phyloP scores from a whole-genome alignment of 2,329 filamentous ascomycete genomes.

The Fusarium buxicola region DNA sequence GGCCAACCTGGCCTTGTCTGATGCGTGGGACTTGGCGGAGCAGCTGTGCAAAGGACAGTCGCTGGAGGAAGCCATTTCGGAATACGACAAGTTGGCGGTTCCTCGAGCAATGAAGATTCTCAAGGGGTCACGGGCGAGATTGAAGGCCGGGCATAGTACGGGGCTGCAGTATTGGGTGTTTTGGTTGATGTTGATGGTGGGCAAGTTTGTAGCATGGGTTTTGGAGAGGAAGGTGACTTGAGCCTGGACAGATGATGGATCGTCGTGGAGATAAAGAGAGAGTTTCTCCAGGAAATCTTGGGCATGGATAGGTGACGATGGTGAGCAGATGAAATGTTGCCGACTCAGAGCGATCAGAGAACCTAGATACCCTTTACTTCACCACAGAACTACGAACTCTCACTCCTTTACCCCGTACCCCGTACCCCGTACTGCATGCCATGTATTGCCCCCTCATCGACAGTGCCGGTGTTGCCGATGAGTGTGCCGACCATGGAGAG shows the following conservation, averaged over 20 bases:
- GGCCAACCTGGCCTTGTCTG: constrained; percentile 60
- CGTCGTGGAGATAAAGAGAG: too few relatives aligned
- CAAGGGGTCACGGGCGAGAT: constrained; percentile 36
- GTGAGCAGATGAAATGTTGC: too few relatives aligned
- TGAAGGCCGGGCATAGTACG: constrained; percentile 43
- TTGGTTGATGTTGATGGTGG: constrained; percentile 32
- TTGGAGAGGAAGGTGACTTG: constrained; percentile 18
- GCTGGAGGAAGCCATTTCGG: constrained; percentile 44
- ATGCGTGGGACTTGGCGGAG: constrained; percentile 60
- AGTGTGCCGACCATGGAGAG: too few relatives aligned
- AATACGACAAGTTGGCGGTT: constrained; percentile 53
- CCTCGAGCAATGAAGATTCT: constrained; percentile 49
- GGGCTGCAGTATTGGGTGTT: constrained; percentile 42
- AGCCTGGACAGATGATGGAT: not conserved
- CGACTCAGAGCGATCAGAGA: too few relatives aligned
- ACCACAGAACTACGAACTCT: too few relatives aligned
- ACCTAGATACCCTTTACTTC: too few relatives aligned
- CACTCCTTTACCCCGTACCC: too few relatives aligned
- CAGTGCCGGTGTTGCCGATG: too few relatives aligned
- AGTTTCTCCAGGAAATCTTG: not conserved
- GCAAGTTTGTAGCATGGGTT: constrained; percentile 38
- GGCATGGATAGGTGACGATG: too few relatives aligned
- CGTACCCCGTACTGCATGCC: too few relatives aligned
- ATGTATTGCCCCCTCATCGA: too few relatives aligned
- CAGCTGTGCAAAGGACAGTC: constrained; percentile 48